Evolutionary conservation across 225 moss, liverwort and hornwort species (phyloP), one percentile per base, ranked within the genome.

Genomic region (Antitrichia curtipendula): DNA sequence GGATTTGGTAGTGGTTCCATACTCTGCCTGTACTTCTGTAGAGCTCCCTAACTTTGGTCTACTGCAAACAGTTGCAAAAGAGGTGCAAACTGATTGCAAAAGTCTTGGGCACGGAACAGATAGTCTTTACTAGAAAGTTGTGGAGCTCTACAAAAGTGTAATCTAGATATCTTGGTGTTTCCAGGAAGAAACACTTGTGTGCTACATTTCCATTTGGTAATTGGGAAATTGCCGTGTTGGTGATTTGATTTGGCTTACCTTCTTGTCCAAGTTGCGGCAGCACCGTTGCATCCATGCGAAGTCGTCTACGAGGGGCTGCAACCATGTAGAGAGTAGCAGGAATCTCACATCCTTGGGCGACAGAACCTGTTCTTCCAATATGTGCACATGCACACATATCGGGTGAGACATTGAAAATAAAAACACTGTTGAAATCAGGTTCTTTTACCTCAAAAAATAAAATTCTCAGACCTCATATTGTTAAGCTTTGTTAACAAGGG

Each of bases 211-310:
- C 10, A 23, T 16, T 61, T 7, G 7, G 32, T 7, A 10, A 36
- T 5, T 64, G n/a, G 25, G 23, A 50, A 50, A 31, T 13, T 38
- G 45, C 10, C 16, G 12, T 5, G 43, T 3, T 2, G 34, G 14
- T 10, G 29, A 34, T 10, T 16, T 29, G 18, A 58, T 25, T 24
- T 8, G 7, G 2, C 32, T 81, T 32, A 87, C 87, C 88, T 95
- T 95, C 85, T 95, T 96, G 82, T 97, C 96, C 72, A 97, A 93
- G 86, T 92, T 94, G 86, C 95, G 96, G 81, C 96, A 97, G 71
- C 96, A 96, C 13, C 96, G 90, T 80, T 96, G 96, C 95, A 97
- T 97, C 96, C 96, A 97, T 29, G 96, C 96, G 58, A 96, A 97
- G 88, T 97, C 96, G 83, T 97, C 96, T 50, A 97, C 96, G 34